phyloP scores from a whole-genome alignment of 768 basidiomycete genomes.

The Suillus tomentosus region DNA sequence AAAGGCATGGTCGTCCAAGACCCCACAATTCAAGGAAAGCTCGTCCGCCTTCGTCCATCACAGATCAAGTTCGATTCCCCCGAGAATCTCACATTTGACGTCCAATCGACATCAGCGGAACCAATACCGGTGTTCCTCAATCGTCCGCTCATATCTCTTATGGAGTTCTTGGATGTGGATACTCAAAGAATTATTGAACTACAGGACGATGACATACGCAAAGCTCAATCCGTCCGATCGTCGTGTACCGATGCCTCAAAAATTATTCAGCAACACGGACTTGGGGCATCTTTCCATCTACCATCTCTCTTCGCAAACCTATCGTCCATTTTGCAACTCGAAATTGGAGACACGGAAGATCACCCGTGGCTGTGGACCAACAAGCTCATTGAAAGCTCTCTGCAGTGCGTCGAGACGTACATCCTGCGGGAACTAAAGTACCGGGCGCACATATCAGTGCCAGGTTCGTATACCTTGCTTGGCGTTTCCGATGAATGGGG shows the following conservation, averaged over 20 bases:
- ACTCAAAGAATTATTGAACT: slow-evolving; percentile 35
- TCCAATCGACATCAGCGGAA: slow-evolving; percentile 45
- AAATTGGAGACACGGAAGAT: slow-evolving; percentile 20
- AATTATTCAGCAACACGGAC: slow-evolving; percentile 43
- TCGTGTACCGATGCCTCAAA: slow-evolving; percentile 40
- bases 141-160: slow-evolving; percentile 48
- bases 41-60: slow-evolving; percentile 43
- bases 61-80: slow-evolving; percentile 71
- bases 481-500: slow-evolving; percentile 55
- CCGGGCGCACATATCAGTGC: slow-evolving; percentile 51
- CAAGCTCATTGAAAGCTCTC: slow-evolving; percentile 37
- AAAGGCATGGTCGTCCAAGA: slow-evolving; percentile 53
- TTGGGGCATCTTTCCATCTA: slow-evolving; percentile 50
- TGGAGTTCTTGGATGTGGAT: slow-evolving; percentile 47
- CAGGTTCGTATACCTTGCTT: slow-evolving; percentile 50
- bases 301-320: slow-evolving; percentile 45
- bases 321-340: slow-evolving; percentile 31
- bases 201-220: slow-evolving; percentile 40
- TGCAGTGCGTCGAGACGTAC: slow-evolving; percentile 44
- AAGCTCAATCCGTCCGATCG: slow-evolving; percentile 35
- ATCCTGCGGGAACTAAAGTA: slow-evolving; percentile 54
- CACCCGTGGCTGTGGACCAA: slow-evolving; percentile 25
- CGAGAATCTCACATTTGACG: slow-evolving; percentile 46
- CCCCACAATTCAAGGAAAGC: slow-evolving; percentile 35
- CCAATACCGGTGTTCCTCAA: slow-evolving; percentile 48